Evolutionary conservation across 306 rosid species (phyloP), one percentile per base, ranked within the genome.

Genomic region (Lagenaria siceraria): DNA sequence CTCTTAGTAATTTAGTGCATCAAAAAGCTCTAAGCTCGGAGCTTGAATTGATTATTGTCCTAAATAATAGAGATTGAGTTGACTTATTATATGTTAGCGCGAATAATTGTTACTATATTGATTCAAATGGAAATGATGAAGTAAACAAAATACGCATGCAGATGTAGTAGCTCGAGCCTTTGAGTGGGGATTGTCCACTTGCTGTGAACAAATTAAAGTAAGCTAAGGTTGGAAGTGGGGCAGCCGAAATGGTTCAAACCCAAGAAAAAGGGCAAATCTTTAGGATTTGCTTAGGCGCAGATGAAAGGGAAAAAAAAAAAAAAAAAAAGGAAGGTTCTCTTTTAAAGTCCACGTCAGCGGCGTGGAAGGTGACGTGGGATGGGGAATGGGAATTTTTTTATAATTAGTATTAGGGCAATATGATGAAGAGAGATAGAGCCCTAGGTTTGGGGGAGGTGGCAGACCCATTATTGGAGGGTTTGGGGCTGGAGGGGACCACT

Each of bases 301-400:
- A 9, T 55, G 27, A 55, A 12, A 2, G 6, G 18, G 18, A 27
- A 24, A 36, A 6, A 24, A 25, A 36, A 38, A 24, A 25, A 29
- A 59, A 48, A 3, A 10, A 9, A 68, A 33, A 6, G 76, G 85
- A 76, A 81, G 79, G 61, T 81, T 77, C 71, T 33, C 3, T 9
- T 13, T 54, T 27, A 2, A 13, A 1, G 72, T 33, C 72, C 72
- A 66, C 52, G 74, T 36, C 38, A 66, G 74, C 31, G 51, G 74
- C 74, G 74, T 66, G 74, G 49, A 64, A 3, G 52, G 29, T 66
- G 74, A 66, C 33, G 51, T 66, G 51, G 43, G 4, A 12, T 10
- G 65, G 18, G 36, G 21, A 29, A 29, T 29, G 33, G 33, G 3
- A 4, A 29, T 29, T 29, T 29, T 29, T 29, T 29, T 2, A 29